Base-by-base conservation (phyloP, 2,329 filamentous ascomycete species). In the Nemania sp. region DNA sequence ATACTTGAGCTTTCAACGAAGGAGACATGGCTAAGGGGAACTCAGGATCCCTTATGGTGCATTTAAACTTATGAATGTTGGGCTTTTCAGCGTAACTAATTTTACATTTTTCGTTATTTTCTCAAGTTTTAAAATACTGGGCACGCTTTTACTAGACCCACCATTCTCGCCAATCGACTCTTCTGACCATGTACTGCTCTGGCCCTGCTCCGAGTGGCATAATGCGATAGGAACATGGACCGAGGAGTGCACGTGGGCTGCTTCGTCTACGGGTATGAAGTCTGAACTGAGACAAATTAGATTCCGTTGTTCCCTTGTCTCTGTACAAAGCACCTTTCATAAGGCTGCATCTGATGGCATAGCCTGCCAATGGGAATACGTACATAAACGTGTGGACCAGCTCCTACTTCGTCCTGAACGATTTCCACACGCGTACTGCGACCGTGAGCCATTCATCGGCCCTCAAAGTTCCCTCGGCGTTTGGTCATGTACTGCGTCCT, bases 201-300 rank as follows among this genome's bases (percentile, higher is more conserved):
- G 37, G 39, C 21, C 45, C 2, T 11, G 25, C 25, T 20, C 34
- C 25, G 45, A 12, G 12, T 32, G n/a, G 43, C 15, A 11, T 13
- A 34, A 43, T 25, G 32, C 34, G 17, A 60, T 53, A 57, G 15
- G 45, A 53, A 61, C 17, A 17, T 25, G 29, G 32, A 17, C 51
- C n/a, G 37, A 53, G 15, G 46, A 51, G 35, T 35, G 13, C 20
- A 18, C 40, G 34, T 34, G 25, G 18, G 21, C 56, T 51, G n/a
- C 9, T 25, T 50, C 17, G 42, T 37, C 17, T 55, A 17, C 25
- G 35, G 18, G 18, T 9, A 54, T 45, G 13, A n/a, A 13, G 47
- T 47, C 45, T 54, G 20, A 39, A 52, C 49, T 52, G 61, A 48
- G 34, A 48, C 35, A 50, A 32, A 62, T 64, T 64, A 59, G 62